These are phyloP conservation scores for Fusarium citri DNA, from an alignment of 2,329 filamentous ascomycete genomes.

Conservation along the genomic window DNA sequence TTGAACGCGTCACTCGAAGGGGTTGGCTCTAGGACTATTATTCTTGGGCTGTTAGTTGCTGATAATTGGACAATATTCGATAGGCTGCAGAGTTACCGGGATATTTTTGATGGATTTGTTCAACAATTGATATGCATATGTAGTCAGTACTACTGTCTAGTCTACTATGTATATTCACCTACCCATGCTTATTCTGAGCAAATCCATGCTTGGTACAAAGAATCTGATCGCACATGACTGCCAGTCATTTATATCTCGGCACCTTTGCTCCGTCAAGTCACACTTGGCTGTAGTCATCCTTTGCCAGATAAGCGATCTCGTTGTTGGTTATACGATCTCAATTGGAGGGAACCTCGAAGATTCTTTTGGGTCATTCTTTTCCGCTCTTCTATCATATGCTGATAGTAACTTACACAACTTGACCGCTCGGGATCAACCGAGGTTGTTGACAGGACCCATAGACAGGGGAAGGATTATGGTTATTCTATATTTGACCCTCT, in stretches of 20 bases:
- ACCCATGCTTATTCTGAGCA: neutral
- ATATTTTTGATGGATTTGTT: constrained; percentile 11
- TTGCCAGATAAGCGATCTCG: neutral
- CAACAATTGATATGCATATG: constrained; percentile 6
- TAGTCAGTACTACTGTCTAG: neutral
- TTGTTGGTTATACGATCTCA: neutral
- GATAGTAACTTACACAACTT: constrained; percentile 2
- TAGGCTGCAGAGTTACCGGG: constrained; percentile 15
- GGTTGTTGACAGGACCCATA: neutral
- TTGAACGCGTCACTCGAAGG: constrained; percentile 17
- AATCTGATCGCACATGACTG: neutral
- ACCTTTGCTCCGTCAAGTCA: constrained; percentile 4
- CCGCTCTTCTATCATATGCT: neutral
- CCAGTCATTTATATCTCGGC: constrained; percentile 4
- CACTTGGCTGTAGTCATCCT: neutral
- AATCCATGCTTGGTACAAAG: constrained; percentile 1
- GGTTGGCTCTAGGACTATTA: neutral
- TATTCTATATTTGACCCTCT: neutral
- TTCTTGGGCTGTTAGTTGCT: constrained; percentile 6
- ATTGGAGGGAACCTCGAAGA: neutral
- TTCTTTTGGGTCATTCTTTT: neutral
- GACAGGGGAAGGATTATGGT: constrained; percentile 3
- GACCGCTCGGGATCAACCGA: constrained; percentile 20
- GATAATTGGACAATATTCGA: constrained; percentile 12
- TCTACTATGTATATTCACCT: neutral